Conservation (phyloP, 1,139 yeast genomes). For the Nakaseomyces bracarensis region DNA sequence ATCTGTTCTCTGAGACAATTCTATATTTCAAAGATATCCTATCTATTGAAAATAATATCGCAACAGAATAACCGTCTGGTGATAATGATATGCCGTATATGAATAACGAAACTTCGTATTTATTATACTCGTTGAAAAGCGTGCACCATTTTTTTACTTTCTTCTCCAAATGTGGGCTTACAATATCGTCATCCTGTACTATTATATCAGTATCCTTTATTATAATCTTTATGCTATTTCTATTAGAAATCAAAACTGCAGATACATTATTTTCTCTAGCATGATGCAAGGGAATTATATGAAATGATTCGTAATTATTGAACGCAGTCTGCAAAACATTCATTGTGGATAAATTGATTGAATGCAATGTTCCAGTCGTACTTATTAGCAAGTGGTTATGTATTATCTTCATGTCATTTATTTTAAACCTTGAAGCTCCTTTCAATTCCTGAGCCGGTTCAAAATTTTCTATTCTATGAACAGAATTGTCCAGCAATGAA, state of each 20-base stretch:
- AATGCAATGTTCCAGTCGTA: conserved; percentile 16
- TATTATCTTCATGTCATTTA: conserved; percentile 19
- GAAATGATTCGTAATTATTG: conserved; percentile 15
- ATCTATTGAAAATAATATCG: conserved; percentile 32
- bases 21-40: conserved; percentile 31
- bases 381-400: conserved; percentile 15
- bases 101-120: conserved; percentile 23
- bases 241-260: conserved; percentile 22
- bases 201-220: conserved; percentile 11
- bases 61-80: conserved; percentile 30
- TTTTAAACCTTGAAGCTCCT: conserved; percentile 17
- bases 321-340: conserved; percentile 16
- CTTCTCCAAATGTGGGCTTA: conserved; percentile 25
- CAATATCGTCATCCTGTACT: conserved; percentile 17
- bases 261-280: conserved; percentile 9
- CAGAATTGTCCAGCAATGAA: conserved; percentile 15
- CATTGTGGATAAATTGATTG: conserved; percentile 11
- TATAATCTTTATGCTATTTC: conserved; percentile 15
- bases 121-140: conserved; percentile 24
- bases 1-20: conserved; percentile 31
- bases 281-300: conserved; percentile 20
- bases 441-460: conserved; percentile 7
- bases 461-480: conserved; percentile 8
- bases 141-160: conserved; percentile 27
- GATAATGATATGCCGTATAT: conserved; percentile 31